A percentile compares a stretch with the other conserved stretches of the same genome.
Conservation (phyloP, 2,329 filamentous ascomycete genomes). For the Coniella lustricola region DNA sequence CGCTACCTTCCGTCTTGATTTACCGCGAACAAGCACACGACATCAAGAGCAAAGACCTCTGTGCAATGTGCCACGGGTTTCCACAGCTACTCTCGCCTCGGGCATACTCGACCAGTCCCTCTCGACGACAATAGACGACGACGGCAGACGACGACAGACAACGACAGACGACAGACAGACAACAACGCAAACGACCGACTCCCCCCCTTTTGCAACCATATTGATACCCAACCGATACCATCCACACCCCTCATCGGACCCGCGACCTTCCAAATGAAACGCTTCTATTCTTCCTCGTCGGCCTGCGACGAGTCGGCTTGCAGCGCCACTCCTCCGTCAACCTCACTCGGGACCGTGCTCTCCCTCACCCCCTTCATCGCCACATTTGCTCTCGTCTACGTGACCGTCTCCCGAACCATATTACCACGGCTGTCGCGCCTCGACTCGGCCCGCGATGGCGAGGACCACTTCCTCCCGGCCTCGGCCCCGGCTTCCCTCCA, state of each 20-base stretch:
- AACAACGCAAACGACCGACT: neutral
- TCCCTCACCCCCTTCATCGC: conserved; percentile 64
- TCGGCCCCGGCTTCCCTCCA: conserved; percentile 54
- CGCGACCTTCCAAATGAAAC: conserved; percentile 1
- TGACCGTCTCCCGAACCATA: conserved; percentile 58
- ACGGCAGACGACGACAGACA: neutral
- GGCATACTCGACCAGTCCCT: too few species aligned
- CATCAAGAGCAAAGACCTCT: too few species aligned
- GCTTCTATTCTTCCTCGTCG: conserved; percentile 19
- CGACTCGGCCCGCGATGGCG: conserved; percentile 43
- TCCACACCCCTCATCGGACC: neutral
- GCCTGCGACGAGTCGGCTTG: conserved; percentile 53
- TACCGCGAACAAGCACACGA: too few species aligned
- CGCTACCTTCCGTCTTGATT: too few species aligned
- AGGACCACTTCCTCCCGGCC: conserved; percentile 55
- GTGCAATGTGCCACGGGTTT: too few species aligned
- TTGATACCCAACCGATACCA: neutral
- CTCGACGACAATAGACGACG: neutral
- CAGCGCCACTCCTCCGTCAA: conserved; percentile 35
- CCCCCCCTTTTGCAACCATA: too few species aligned
- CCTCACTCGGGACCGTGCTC: conserved; percentile 41
- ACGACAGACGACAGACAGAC: neutral
- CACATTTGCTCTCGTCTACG: conserved; percentile 58
- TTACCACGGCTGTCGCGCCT: conserved; percentile 64
- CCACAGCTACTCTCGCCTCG: too few species aligned